These are phyloP conservation scores for Calocybe gangraenosa DNA, from an alignment of 768 basidiomycete species.

Conservation along the genomic window DNA sequence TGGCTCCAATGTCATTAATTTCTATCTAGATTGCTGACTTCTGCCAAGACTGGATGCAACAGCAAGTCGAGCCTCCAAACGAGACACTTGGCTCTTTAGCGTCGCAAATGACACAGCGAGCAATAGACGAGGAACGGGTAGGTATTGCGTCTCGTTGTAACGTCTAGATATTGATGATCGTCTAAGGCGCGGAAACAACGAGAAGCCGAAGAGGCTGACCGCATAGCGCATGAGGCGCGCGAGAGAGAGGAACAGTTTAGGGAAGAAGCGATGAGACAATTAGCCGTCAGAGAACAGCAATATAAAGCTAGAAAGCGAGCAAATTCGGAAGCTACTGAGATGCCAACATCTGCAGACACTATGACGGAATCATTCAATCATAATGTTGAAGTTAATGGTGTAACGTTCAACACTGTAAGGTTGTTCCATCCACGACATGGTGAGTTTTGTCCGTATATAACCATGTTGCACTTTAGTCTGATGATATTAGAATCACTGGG, in stretches of 20 bases:
- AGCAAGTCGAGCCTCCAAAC: conserved; percentile 49
- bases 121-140: conserved; percentile 65
- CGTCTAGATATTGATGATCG: not conserved
- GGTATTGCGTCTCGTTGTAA: conserved; percentile 14
- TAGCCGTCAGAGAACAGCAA: conserved; percentile 46
- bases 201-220: conserved; percentile 55
- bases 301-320: conserved; percentile 59
- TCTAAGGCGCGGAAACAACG: conserved; percentile 47
- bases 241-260: conserved; percentile 65
- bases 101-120: conserved; percentile 72
- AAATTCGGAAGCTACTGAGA: conserved; percentile 67
- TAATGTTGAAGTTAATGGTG: conserved; percentile 55
- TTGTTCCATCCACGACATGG: conserved; percentile 71
- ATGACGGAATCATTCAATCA: conserved; percentile 58
- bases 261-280: conserved; percentile 59
- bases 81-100: conserved; percentile 72
- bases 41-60: conserved; percentile 67
- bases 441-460: conserved; percentile 26
- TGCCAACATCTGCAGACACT: conserved; percentile 45
- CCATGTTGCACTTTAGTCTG: not conserved
- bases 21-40: conserved; percentile 54
- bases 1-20: not conserved
- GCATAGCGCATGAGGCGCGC: conserved; percentile 48
- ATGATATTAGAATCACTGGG: conserved; percentile 52
- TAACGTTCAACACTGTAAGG: conserved; percentile 61